Base-by-base conservation (phyloP, 768 basidiomycete species). In the Tylopilus felleus region DNA sequence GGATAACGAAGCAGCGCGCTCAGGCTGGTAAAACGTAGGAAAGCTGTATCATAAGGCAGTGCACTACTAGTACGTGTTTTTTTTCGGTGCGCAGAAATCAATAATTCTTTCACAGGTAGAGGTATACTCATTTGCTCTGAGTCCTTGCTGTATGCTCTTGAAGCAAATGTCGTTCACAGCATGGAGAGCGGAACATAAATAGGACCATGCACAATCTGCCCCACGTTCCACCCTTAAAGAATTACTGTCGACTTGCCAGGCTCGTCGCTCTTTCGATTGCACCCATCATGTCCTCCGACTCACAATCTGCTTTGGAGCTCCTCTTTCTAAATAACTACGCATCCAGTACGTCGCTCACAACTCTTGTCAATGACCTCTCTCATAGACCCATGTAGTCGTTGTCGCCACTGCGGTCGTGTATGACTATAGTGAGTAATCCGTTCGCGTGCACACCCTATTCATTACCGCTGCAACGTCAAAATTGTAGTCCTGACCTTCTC, bases 41-140 rank as follows among this genome's bases (percentile, higher is more conserved):
- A 10, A 21, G 33, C 17, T 21, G 33, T 44, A 43, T 27, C 14
- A 14, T 36, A 23, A 35, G 21, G 42, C 42, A 9, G 50, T 51
- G 42, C 49, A 27, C 44, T 51, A 51, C 31, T 51, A 35, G 28
- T 41, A 33, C n/a, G n/a, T n/a, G n/a, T n/a, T n/a, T n/a, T n/a
- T 33, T 13, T 33, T 33, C 13, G 31, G 3, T 33, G 12, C 13
- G 31, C 12, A 13, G 31, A 33, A 33, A 33, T 33, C 12, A 33
- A 33, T 29, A 29, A 10, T n/a, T n/a, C n/a, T n/a, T n/a, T n/a
- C n/a, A n/a, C n/a, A n/a, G n/a, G n/a, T n/a, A n/a, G n/a, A n/a
- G n/a, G n/a, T n/a, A n/a, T n/a, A n/a, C n/a, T n/a, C n/a, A n/a
- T n/a, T n/a, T n/a, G n/a, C n/a, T n/a, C n/a, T n/a, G 29, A 29